These are phyloP conservation scores for Earliella scabrosa DNA, from an alignment of 1,284 basidiomycete genomes.

Conservation along the genomic window DNA sequence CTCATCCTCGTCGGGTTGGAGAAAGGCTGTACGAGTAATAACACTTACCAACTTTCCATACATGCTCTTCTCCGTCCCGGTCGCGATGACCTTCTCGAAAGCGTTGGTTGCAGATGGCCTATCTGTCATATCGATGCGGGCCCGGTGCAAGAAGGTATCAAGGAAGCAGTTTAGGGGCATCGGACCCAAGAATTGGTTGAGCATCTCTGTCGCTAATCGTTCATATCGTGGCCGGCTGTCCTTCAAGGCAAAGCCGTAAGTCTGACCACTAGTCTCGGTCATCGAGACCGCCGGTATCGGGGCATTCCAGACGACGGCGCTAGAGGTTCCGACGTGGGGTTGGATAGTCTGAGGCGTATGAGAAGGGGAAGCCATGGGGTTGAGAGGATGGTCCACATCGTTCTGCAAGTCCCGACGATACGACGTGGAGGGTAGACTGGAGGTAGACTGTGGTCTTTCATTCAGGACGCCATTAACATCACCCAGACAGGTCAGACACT, in stretches of 20 bases:
- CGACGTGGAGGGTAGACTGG: neutral
- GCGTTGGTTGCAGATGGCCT: neutral
- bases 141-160: neutral
- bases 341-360: neutral
- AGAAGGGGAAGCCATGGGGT: neutral
- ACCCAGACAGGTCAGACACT: too few relatives aligned
- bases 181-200: neutral
- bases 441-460: too few relatives aligned
- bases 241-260: neutral
- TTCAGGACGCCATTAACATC: too few relatives aligned
- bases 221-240: neutral
- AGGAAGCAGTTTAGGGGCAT: neutral
- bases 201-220: neutral
- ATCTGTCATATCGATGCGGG: neutral
- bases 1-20: neutral
- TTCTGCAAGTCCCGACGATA: neutral
- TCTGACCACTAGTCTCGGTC: slow-evolving; percentile 8
- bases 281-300: neutral
- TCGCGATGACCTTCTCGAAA: neutral
- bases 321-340: neutral
- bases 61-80: neutral
- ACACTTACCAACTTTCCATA: slow-evolving; percentile 1
- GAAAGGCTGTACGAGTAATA: too few relatives aligned
- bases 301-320: neutral
- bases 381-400: neutral